These are phyloP conservation scores for Pseudophaeomoniella oleicola DNA, from an alignment of 2,329 filamentous ascomycete species.

Conservation along the genomic window DNA sequence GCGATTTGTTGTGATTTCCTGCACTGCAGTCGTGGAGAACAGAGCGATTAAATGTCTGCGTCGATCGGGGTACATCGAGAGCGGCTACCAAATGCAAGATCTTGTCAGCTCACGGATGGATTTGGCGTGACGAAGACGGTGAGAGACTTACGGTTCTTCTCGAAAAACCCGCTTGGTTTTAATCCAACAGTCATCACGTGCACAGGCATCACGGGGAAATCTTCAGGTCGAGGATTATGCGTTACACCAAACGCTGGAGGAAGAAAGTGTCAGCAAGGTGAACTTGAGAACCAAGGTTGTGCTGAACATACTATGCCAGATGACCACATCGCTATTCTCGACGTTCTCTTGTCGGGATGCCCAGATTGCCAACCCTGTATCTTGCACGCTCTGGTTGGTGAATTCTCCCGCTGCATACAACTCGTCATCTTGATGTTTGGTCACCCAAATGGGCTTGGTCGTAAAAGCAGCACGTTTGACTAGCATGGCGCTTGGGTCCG, in stretches of 20 bases:
- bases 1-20: no score
- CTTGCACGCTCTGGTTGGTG: conserved; percentile 29
- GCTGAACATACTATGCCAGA: no score
- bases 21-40: no score
- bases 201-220: conserved; percentile 55
- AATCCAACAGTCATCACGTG: conserved; percentile 36
- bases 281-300: no score
- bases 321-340: conserved; percentile 30
- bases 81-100: no score
- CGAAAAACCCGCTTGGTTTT: conserved; percentile 37
- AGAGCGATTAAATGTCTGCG: no score
- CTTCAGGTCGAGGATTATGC: conserved; percentile 49
- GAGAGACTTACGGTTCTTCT: no score
- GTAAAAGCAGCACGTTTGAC: conserved; percentile 33
- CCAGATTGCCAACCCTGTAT: conserved; percentile 29
- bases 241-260: conserved; percentile 47
- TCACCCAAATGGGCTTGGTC: conserved; percentile 37
- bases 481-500: conserved; percentile 27
- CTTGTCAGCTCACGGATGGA: no score
- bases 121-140: no score
- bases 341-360: conserved; percentile 27
- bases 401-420: conserved; percentile 33
- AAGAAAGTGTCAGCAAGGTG: no score
- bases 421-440: conserved; percentile 33
- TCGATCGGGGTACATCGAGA: no score